Evolutionary conservation across 1,139 yeast genomes (phyloP), one percentile per base, ranked within the genome.

Genomic region (Eremothecium gossypii): DNA sequence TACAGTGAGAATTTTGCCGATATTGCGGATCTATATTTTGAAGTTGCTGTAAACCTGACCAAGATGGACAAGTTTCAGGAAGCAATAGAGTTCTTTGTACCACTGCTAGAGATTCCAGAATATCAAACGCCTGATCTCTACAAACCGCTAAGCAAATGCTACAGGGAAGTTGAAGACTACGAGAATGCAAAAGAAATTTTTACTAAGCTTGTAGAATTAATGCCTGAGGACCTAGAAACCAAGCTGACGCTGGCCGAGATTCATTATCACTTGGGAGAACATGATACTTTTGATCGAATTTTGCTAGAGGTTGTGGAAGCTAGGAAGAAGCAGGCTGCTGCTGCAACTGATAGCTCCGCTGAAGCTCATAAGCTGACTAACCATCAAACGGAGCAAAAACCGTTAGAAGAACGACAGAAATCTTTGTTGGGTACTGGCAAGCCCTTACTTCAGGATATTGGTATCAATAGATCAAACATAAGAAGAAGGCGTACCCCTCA

Each of bases 181-280:
- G 72, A 67, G 11, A 75, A 76, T 37, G 96, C 98, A 0, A 81
- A 76, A 50, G 67, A 68, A 20, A 78, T 83, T 2, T 86, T 79
- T 57, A 66, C 67, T 36, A 66, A 71, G 5, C 74, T 86, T 2
- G 60, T 84, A 11, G 70, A 69, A 14, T 60, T 66, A 33, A 83
- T 79, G 7, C 83, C 84, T 0, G 68, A 70, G 10, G 80, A 85
- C 53, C 64, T 83, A 33, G 95, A 87, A 48, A 74, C 80, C 9
- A 77, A 83, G 54, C 69, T 87, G 30, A 82, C 84, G 0, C 67
- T 91, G 26, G 95, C 94, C 0, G 97, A 91, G 61, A 77, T 87
- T 1, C 75, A 79, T 45, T 84, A 79, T 49, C 78, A 78, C 50
- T 66, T 82, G n/a, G 84, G 82, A 14, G 81, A 83, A 38, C 70